Evolutionary conservation across 306 rosid species (phyloP), one percentile per base, ranked within the genome.

Genomic region (Prunus persica): DNA sequence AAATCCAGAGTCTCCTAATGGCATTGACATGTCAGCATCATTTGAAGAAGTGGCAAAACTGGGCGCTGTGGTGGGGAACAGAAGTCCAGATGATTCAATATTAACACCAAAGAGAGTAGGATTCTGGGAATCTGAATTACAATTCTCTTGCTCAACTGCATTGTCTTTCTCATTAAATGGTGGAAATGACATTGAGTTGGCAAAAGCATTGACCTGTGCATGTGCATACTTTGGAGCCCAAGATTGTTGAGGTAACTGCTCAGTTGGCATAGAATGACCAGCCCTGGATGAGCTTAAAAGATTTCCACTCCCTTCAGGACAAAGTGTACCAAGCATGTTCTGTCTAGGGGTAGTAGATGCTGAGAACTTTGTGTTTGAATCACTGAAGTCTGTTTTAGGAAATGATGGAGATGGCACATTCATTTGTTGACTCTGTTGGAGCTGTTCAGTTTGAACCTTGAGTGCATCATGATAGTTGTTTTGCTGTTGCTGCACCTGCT

Each of bases 51-150:
- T 72, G 7, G 87, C 28, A 68, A 81, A 88, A 60, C 82, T 82
- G 49, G 92, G 85, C 57, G 83, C 89, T 15, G 88, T 86, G 65
- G 90, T 82, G 49, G 97, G 93, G 76, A 88, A 90, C 70, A 92
- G 84, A 78, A 92, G 97, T 54, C 96, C 97, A 78, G 97, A 92
- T 72, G 97, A 87, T 80, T 90, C 93, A 3, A 90, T 90, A 72
- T 86, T 91, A 74, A 88, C 93, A 76, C 93, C 93, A 83, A 87
- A 92, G 22, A 88, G 85, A 73, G 84, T 84, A 64, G 92, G 78
- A 86, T 91, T 92, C 71, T 87, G 96, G 63, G 87, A 25, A 76
- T 86, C 92, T 11, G 89, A 72, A 58, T 77, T 84, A 63, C 87
- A 79, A 74, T 86, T 88, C 56, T 82, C 80, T 65, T 87, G 81